Percentiles rank a stretch among this genome's conserved stretches.
These are phyloP conservation scores for Vitis rupestris DNA, from an alignment of 164 flowering plant species.

Conservation along the genomic window DNA sequence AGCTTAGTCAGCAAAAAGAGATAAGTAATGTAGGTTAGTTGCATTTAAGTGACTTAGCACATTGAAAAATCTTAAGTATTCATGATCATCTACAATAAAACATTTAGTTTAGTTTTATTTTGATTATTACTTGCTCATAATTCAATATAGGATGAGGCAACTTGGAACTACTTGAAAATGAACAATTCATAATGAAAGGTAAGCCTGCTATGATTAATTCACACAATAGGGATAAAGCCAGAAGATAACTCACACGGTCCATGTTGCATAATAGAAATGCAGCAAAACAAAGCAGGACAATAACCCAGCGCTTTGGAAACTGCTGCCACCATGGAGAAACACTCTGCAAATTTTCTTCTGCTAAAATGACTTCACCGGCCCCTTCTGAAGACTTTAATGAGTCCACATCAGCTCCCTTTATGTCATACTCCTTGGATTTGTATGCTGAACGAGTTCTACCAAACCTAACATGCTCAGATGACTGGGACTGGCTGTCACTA, in stretches of 20 bases:
- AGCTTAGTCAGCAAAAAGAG: conserved; percentile 1
- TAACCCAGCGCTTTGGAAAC: conserved; percentile 94
- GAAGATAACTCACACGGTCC: conserved; percentile 77
- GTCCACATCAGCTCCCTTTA: conserved; percentile 44
- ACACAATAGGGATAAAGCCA: background rate
- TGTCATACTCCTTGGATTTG: conserved; percentile 73
- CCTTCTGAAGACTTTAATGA: conserved; percentile 47
- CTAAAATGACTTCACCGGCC: conserved; percentile 45
- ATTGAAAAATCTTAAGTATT: too few relatives aligned
- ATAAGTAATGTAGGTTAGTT: background rate
- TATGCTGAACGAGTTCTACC: conserved; percentile 48
- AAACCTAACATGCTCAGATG: conserved; percentile 28
- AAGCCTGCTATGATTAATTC: too few relatives aligned
- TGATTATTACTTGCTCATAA: too few relatives aligned
- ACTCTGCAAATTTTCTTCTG: conserved; percentile 33
- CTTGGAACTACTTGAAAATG: background rate
- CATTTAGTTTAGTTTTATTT: conserved; percentile 5
- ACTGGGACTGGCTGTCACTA: conserved; percentile 21
- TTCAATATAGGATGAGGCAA: too few relatives aligned
- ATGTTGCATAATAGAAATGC: conserved; percentile 95
- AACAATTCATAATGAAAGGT: background rate
- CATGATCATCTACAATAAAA: background rate
- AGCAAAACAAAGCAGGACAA: conserved; percentile 87
- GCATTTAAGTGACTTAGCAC: too few relatives aligned
- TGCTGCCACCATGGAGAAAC: conserved; percentile 62